Evolutionary conservation across 2,329 filamentous ascomycete species (phyloP).

Genomic region (Talaromyces rugulosus): DNA sequence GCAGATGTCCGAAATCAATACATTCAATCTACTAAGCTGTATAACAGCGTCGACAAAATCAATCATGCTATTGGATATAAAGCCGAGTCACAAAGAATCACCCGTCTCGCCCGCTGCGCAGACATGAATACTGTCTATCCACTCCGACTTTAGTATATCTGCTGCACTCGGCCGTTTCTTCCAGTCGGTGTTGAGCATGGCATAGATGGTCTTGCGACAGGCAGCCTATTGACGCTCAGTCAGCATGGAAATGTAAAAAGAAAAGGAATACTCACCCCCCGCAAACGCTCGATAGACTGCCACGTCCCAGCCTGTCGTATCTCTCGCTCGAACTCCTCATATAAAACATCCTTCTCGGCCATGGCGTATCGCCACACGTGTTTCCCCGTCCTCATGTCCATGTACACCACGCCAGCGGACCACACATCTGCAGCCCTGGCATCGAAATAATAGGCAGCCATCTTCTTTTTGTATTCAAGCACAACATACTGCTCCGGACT

Average conservation of each 20-base stretch:
- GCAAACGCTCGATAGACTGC: slow-evolving; percentile 75
- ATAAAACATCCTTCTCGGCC: slow-evolving; percentile 85
- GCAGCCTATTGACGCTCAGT: slow-evolving; percentile 56
- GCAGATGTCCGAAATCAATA: too few relatives aligned
- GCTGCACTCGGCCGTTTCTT: slow-evolving; percentile 76
- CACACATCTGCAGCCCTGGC: slow-evolving; percentile 87
- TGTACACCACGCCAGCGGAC: slow-evolving; percentile 90
- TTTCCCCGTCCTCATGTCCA: slow-evolving; percentile 87
- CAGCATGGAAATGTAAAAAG: neutral
- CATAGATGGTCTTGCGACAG: slow-evolving; percentile 89
- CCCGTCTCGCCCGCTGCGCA: slow-evolving; percentile 86
- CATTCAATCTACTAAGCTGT: too few relatives aligned
- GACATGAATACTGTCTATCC: slow-evolving; percentile 83
- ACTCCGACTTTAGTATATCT: slow-evolving; percentile 85
- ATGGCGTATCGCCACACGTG: slow-evolving; percentile 88
- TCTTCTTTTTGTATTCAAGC: slow-evolving; percentile 47
- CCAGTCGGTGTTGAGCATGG: slow-evolving; percentile 84
- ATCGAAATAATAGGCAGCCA: slow-evolving; percentile 61
- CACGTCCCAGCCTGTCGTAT: slow-evolving; percentile 81
- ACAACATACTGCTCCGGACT: slow-evolving; percentile 75
- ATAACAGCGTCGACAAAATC: too few relatives aligned
- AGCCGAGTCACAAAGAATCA: neutral
- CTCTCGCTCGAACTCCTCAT: slow-evolving; percentile 76
- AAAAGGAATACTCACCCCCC: slow-evolving; percentile 57
- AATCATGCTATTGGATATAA: neutral